These are phyloP conservation scores for Yamadazyma membranifaciens DNA, from an alignment of 1,139 yeast genomes.

Conservation along the genomic window DNA sequence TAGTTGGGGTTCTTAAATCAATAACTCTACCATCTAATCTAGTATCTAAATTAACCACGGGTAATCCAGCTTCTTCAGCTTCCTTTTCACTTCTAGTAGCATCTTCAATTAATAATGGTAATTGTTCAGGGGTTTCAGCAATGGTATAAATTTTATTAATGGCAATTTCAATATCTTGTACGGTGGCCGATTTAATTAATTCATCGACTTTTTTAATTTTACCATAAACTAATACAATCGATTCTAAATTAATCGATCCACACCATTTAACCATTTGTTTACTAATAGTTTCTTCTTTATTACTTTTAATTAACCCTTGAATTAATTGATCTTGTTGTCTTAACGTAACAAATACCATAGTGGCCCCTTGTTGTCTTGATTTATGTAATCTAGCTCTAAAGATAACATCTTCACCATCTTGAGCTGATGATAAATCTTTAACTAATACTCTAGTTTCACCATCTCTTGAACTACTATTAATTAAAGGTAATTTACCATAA, in stretches of 20 bases:
- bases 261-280: conserved; percentile 98
- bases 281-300: conserved; percentile 58
- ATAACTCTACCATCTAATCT: conserved; percentile 93
- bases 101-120: conserved; percentile 94
- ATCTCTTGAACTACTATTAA: conserved; percentile 71
- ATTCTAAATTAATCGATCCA: conserved; percentile 78
- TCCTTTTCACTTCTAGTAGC: conserved; percentile 94
- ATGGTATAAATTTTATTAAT: conserved; percentile 72
- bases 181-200: conserved; percentile 84
- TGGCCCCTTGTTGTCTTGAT: conserved; percentile 93
- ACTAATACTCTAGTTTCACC: conserved; percentile 60
- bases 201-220: conserved; percentile 80
- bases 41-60: conserved; percentile 93
- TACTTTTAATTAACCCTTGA: conserved; percentile 79
- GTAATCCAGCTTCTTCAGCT: conserved; percentile 89
- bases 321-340: conserved; percentile 85
- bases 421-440: conserved; percentile 52
- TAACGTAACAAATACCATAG: conserved; percentile 84
- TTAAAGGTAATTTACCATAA: conserved; percentile 87
- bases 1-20: conserved; percentile 93
- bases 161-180: conserved; percentile 85
- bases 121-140: conserved; percentile 86
- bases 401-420: conserved; percentile 76
- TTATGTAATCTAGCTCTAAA: conserved; percentile 94
- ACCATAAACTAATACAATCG: conserved; percentile 91